Evolutionary conservation across 208 protist genomes (phyloP).

Genomic region (Herpetomonas muscarum): DNA sequence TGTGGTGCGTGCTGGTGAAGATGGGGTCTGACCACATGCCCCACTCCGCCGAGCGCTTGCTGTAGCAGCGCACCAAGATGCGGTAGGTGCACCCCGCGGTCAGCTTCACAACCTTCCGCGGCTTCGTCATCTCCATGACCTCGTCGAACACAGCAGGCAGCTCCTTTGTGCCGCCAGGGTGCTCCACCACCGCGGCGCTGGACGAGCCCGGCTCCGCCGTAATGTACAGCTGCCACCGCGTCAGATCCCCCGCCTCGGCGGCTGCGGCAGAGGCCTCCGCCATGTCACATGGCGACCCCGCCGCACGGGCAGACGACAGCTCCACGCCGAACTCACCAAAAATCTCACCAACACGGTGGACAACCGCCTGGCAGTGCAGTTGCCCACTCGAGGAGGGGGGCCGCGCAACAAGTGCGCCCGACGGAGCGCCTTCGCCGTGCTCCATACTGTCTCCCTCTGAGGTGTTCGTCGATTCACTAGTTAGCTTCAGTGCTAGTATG

Average conservation of each 20-base stretch:
- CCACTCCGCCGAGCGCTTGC: slow-evolving; percentile 33
- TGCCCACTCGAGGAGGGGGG: slow-evolving; percentile 9
- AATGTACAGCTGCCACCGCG: slow-evolving; percentile 66
- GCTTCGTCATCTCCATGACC: slow-evolving; percentile 39
- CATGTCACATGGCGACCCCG: neutral
- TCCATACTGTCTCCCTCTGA: too few relatives aligned
- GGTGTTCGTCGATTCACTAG: too few relatives aligned
- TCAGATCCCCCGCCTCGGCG: slow-evolving; percentile 16
- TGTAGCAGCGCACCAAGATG: slow-evolving; percentile 52
- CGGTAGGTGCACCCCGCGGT: slow-evolving; percentile 46
- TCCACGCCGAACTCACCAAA: slow-evolving; percentile 87
- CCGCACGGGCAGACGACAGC: slow-evolving; percentile 8
- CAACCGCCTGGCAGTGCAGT: slow-evolving; percentile 79
- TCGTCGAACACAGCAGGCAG: slow-evolving; percentile 40
- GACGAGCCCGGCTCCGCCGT: slow-evolving; percentile 12
- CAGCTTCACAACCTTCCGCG: slow-evolving; percentile 82
- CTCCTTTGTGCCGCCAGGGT: slow-evolving; percentile 8
- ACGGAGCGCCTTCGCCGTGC: neutral
- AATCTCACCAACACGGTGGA: slow-evolving; percentile 77
- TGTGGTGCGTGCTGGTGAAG: slow-evolving; percentile 48
- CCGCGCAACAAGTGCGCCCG: neutral
- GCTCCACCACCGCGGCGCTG: slow-evolving; percentile 11
- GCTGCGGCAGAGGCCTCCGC: neutral
- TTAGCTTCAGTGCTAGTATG: too few relatives aligned
- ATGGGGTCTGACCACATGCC: slow-evolving; percentile 59